Evolutionary conservation across 306 rosid species (phyloP), one percentile per base, ranked within the genome.

Genomic region (Cucurbita maxima): DNA sequence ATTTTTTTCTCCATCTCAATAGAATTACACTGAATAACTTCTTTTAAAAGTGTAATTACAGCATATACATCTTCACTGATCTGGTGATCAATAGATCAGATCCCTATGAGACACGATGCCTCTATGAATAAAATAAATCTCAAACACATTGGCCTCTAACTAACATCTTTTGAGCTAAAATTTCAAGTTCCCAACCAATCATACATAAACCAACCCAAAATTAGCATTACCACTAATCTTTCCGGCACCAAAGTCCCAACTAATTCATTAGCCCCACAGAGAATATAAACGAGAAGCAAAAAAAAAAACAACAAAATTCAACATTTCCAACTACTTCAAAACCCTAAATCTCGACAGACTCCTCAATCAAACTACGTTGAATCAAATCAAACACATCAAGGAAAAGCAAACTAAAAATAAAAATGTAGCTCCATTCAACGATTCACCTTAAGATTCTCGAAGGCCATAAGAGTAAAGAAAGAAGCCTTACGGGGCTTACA

Each of bases 331-430:
- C 19, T 5, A 75, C 47, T 48, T 25, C 56, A 73, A 75, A 75
- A 60, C 78, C 78, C 78, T 75, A 75, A 75, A 75, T 68, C 73
- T 68, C 47, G 14, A 60, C 12, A 43, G 36, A 13, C 58, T 0
- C 36, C 5, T 25, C 25, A 75, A 75, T 47, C 40, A 45, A 61
- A 12, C 68, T 7, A 73, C 16, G 55, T 56, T 10, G 25, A 47
- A 7, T 47, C 58, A 16, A 63, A 63, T 40, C 52, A 20, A 68
- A 68, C 43, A 68, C 12, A 50, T 68, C 43, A 68, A 68, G 14
- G 10, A 45, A 68, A 68, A 25, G 16, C 41, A 7, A 15, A 10
- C 76, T 50, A 13, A 38, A 69, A 40, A 25, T 22, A 3, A 20
- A 52, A 14, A 20, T 36, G 47, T 4, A 68, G 8, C 22, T 71